A percentile compares a stretch with the other conserved stretches of the same genome.
These are phyloP conservation scores for Ocimum tenuiflorum DNA, from an alignment of 257 asterid genomes.

Conservation along the genomic window DNA sequence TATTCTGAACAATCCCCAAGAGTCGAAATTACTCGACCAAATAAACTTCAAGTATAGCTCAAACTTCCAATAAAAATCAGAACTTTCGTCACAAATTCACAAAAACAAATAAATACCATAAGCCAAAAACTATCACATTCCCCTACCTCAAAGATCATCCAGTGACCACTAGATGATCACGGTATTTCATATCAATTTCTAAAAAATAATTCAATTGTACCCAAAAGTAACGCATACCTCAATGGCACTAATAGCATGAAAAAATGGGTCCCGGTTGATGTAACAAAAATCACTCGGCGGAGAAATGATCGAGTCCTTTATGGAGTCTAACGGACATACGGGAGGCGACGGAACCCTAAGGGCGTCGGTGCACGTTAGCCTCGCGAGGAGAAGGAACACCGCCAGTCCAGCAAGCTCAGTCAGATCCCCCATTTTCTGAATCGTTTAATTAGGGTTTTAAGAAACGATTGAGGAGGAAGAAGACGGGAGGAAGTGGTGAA, in stretches of 20 bases:
- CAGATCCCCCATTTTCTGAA: conserved; percentile 34
- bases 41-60: conserved; percentile 10
- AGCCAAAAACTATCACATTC: background rate
- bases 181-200: background rate
- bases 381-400: conserved; percentile 37
- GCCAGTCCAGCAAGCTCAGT: conserved; percentile 34
- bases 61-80: background rate
- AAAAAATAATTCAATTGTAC: background rate
- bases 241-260: conserved; percentile 41
- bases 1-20: background rate
- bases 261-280: conserved; percentile 30
- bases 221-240: conserved; percentile 39
- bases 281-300: conserved; percentile 36
- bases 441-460: conserved; percentile 10
- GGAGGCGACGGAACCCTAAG: conserved; percentile 37
- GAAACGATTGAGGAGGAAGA: conserved; percentile 15
- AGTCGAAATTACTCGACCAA: background rate
- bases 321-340: conserved; percentile 46
- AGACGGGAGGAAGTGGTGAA: conserved; percentile 23
- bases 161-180: background rate
- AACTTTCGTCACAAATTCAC: background rate
- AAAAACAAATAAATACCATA: background rate
- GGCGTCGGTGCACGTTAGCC: conserved; percentile 38
- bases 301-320: conserved; percentile 53
- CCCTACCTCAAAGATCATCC: conserved; percentile 2